These are phyloP conservation scores for Scytalidium sp. DNA, from an alignment of 2,329 filamentous ascomycete genomes.

Conservation along the genomic window DNA sequence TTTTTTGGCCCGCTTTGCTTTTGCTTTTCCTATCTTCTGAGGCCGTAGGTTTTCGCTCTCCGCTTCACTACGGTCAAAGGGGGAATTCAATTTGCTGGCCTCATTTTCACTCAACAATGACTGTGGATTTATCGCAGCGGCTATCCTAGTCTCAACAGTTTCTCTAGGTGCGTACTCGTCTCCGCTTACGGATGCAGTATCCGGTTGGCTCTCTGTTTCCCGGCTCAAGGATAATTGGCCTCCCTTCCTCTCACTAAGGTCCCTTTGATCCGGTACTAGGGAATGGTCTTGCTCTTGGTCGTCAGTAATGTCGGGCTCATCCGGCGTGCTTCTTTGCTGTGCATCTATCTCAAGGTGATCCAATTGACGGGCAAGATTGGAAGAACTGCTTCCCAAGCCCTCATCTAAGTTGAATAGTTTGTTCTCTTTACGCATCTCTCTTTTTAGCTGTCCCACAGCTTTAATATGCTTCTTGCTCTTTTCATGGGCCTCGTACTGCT, in stretches of 20 bases:
- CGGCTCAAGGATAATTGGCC: background rate
- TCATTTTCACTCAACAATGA: conserved; percentile 7
- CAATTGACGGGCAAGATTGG: conserved; percentile 15
- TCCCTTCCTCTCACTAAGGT: background rate
- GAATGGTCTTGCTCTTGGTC: background rate
- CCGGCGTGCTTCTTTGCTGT: background rate
- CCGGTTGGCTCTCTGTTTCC: background rate
- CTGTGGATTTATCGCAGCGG: conserved; percentile 10
- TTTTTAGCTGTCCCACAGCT: conserved; percentile 73
- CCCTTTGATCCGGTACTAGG: background rate
- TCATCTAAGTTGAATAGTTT: conserved; percentile 50
- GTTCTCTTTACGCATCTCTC: conserved; percentile 82
- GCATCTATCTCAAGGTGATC: conserved; percentile 15
- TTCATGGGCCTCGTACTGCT: conserved; percentile 87
- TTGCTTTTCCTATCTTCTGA: conserved; percentile 46
- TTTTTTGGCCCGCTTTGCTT: conserved; percentile 48
- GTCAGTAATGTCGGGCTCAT: background rate
- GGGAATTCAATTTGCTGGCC: conserved; percentile 17
- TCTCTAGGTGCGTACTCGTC: conserved; percentile 30
- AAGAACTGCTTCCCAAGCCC: conserved; percentile 1
- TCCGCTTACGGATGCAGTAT: conserved; percentile 6
- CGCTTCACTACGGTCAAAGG: conserved; percentile 8
- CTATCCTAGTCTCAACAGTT: conserved; percentile 21
- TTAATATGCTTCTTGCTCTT: conserved; percentile 96
- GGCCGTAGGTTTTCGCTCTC: conserved; percentile 9